A percentile compares a stretch with the other conserved stretches of the same genome.
phyloP scores from a whole-genome alignment of 2,329 filamentous ascomycete species.

The Talaromyces sp. region DNA sequence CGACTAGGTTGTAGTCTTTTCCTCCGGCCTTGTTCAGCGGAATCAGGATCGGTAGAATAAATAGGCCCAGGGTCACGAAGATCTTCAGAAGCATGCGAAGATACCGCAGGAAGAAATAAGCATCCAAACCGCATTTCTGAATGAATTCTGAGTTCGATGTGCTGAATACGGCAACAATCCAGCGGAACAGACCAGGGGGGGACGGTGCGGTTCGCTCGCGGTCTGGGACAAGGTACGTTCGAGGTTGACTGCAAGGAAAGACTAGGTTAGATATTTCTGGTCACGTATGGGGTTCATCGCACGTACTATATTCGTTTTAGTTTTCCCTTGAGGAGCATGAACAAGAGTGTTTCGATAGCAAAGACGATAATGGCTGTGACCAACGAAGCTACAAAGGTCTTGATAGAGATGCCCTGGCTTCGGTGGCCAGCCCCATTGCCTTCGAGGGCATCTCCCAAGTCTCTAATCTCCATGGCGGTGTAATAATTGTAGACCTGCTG shows the following conservation, averaged over 20 bases:
- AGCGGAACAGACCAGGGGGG: constrained; percentile 52
- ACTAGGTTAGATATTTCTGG: neutral
- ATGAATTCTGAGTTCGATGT: constrained; percentile 78
- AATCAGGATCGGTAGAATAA: constrained; percentile 80
- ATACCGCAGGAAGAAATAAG: constrained; percentile 96
- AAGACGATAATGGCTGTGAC: constrained; percentile 60
- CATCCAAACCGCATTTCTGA: constrained; percentile 90
- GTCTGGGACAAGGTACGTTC: constrained; percentile 81
- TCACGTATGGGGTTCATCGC: neutral
- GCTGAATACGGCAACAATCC: constrained; percentile 57
- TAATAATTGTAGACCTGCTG: neutral
- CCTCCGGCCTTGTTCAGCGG: constrained; percentile 77
- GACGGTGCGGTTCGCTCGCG: constrained; percentile 75
- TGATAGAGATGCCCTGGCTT: constrained; percentile 32
- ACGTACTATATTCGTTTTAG: constrained; percentile 77
- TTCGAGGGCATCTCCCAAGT: neutral
- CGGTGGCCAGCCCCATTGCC: constrained; percentile 19
- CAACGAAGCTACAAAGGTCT: constrained; percentile 61
- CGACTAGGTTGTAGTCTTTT: constrained; percentile 52
- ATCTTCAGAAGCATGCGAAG: constrained; percentile 81
- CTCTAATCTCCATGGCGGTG: neutral
- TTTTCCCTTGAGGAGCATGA: constrained; percentile 71
- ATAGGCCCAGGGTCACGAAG: constrained; percentile 72
- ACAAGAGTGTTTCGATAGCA: constrained; percentile 60
- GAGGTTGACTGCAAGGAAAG: constrained; percentile 58